Evolutionary conservation across 164 flowering plant genomes (phyloP).

Genomic region (Brasenia schreberi): DNA sequence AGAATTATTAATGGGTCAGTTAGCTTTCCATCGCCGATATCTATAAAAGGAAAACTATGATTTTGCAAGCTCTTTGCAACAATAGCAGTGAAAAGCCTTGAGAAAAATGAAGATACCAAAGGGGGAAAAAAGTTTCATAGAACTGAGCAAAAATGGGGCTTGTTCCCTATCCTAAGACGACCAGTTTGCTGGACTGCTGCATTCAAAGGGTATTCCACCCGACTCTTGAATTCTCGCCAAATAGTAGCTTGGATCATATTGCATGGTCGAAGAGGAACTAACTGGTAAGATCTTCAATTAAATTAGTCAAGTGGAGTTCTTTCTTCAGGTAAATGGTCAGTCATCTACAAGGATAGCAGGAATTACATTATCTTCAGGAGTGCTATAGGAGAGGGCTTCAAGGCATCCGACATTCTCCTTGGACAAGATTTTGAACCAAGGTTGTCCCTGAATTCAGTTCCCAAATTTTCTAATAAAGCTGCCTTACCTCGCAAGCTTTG

Average conservation of each 20-base stretch:
- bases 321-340: constrained; percentile 48
- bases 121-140: background rate
- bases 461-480: background rate
- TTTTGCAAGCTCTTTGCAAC: background rate
- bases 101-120: background rate
- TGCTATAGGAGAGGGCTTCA: constrained; percentile 72
- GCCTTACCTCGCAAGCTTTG: background rate
- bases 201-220: constrained; percentile 72
- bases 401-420: constrained; percentile 84
- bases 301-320: background rate
- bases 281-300: background rate
- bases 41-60: background rate
- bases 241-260: constrained; percentile 65
- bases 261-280: constrained; percentile 33
- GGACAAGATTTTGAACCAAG: constrained; percentile 74
- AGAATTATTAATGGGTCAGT: too few species aligned
- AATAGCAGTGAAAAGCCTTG: background rate
- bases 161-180: constrained; percentile 67
- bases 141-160: constrained; percentile 25
- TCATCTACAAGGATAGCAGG: constrained; percentile 52
- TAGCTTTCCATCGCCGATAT: too few species aligned
- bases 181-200: constrained; percentile 61
- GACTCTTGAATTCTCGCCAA: constrained; percentile 54
- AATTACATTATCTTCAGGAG: constrained; percentile 69
- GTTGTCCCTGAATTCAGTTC: constrained; percentile 14